Percentiles rank a stretch among this genome's conserved stretches.
Conservation (phyloP, 805 yeast species). For the Wickerhamiella parazyma region DNA sequence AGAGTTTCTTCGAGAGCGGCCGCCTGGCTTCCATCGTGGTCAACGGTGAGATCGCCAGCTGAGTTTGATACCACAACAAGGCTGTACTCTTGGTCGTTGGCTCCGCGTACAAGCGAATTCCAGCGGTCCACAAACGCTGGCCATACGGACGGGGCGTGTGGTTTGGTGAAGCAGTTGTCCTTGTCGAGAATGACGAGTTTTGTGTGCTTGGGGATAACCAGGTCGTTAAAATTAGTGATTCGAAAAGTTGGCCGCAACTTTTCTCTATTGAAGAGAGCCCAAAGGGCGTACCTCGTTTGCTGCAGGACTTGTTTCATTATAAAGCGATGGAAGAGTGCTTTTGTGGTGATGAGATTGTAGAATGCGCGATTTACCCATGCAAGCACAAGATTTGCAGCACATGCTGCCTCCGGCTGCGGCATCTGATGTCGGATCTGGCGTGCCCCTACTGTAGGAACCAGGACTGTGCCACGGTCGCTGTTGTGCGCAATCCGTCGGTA, state of each 20-base stretch:
- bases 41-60: slow-evolving; percentile 74
- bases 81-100: slow-evolving; percentile 38
- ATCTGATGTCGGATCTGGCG: slow-evolving; percentile 53
- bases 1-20: slow-evolving; percentile 42
- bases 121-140: slow-evolving; percentile 50
- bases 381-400: slow-evolving; percentile 70
- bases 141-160: slow-evolving; percentile 69
- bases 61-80: slow-evolving; percentile 78
- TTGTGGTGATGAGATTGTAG: slow-evolving; percentile 61
- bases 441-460: slow-evolving; percentile 82
- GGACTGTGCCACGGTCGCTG: slow-evolving; percentile 32
- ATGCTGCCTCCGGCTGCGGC: slow-evolving; percentile 75
- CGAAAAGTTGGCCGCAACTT: slow-evolving; percentile 16
- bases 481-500: slow-evolving; percentile 37
- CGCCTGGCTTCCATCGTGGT: slow-evolving; percentile 47
- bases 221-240: slow-evolving; percentile 12
- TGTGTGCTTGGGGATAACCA: slow-evolving; percentile 26
- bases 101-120: slow-evolving; percentile 23
- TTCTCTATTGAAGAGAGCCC: slow-evolving; percentile 9
- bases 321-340: slow-evolving; percentile 32
- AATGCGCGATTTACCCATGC: slow-evolving; percentile 66
- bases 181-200: slow-evolving; percentile 80
- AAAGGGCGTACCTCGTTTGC: slow-evolving; percentile 9
- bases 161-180: slow-evolving; percentile 87
- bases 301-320: slow-evolving; percentile 2